Conservation (phyloP, 305 asterid genomes). For the Fraxinus angustifolia region DNA sequence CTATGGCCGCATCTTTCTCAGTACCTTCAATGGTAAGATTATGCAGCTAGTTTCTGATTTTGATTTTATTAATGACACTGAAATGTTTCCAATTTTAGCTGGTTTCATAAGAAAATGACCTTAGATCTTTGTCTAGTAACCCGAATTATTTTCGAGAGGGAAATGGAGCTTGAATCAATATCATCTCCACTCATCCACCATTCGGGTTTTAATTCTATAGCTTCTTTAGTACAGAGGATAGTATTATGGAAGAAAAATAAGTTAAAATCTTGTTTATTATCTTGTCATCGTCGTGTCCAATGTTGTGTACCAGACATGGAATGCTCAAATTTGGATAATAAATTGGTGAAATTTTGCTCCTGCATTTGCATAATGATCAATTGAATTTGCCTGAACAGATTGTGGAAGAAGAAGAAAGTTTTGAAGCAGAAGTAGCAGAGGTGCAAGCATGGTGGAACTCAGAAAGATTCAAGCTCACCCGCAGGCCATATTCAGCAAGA, state of each 20-base stretch:
- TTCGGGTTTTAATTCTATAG: background rate
- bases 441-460: slow-evolving; percentile 98
- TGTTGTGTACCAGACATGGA: background rate
- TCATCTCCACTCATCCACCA: background rate
- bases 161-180: background rate
- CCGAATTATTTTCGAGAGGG: background rate
- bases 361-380: background rate
- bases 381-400: slow-evolving; percentile 39
- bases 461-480: slow-evolving; percentile 75
- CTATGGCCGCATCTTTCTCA: slow-evolving; percentile 85
- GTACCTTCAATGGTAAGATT: slow-evolving; percentile 74
- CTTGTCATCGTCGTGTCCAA: background rate
- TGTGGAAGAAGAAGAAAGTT: slow-evolving; percentile 90
- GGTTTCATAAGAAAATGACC: background rate
- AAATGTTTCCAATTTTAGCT: background rate
- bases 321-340: background rate
- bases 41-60: background rate
- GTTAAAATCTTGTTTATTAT: background rate
- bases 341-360: background rate
- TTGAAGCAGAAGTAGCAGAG: slow-evolving; percentile 81
- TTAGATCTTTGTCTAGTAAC: background rate
- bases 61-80: background rate
- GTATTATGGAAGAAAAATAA: background rate
- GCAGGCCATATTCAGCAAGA: slow-evolving; percentile 86
- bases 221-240: background rate